Conservation (phyloP, 1,284 basidiomycete genomes). For the Acaromyces ingoldii region DNA sequence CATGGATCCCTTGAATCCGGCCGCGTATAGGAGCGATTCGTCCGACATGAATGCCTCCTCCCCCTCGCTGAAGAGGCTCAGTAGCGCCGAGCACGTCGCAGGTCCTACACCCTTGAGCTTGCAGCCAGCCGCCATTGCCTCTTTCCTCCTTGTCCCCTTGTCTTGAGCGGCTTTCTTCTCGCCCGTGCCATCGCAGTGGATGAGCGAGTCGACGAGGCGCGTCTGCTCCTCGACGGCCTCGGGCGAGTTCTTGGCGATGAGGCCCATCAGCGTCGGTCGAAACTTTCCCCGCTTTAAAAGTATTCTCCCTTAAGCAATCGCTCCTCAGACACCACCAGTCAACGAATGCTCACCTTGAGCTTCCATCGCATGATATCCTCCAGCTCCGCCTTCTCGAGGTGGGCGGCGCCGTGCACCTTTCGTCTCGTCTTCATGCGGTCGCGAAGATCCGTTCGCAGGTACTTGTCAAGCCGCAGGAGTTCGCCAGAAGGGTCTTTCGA, state of each 20-base stretch:
- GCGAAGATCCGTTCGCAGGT: too few relatives aligned
- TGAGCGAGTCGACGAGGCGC: too few relatives aligned
- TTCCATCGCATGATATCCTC: constrained; percentile 1
- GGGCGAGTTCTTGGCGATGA: neutral
- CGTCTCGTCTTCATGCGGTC: too few relatives aligned
- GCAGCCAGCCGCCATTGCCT: neutral
- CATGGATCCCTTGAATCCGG: neutral
- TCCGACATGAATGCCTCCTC: neutral
- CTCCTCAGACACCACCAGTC: too few relatives aligned
- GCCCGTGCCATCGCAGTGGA: too few relatives aligned
- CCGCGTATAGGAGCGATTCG: neutral
- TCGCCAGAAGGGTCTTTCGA: too few relatives aligned
- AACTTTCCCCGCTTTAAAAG: constrained; percentile 7
- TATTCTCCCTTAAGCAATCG: too few relatives aligned
- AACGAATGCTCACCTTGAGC: neutral
- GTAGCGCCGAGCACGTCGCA: neutral
- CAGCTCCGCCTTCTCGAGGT: too few relatives aligned
- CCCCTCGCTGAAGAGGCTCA: neutral
- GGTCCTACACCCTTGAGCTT: neutral
- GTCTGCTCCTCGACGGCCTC: neutral
- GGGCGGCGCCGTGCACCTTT: too few relatives aligned
- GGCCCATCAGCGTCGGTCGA: neutral
- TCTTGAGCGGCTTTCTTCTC: too few relatives aligned
- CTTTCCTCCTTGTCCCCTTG: too few relatives aligned
- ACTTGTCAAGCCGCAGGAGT: too few relatives aligned